Evolutionary conservation across 75 land plant species (phyloP).

Genomic region (Selaginella tamariscina): DNA sequence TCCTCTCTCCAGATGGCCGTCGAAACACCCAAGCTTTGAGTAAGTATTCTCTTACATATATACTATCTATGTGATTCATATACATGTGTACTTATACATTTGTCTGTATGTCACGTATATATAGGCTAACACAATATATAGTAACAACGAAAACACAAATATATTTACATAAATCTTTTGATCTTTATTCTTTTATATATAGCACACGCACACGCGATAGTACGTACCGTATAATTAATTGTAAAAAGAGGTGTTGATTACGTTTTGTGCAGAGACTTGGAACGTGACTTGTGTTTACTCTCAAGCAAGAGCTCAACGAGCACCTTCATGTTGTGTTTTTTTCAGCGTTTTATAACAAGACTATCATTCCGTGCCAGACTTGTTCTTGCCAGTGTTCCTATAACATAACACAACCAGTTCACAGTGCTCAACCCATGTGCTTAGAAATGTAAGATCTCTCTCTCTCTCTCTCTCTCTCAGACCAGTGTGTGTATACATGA

Average conservation of each 20-base stretch:
- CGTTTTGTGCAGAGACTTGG: slow-evolving; percentile 4
- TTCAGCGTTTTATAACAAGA: slow-evolving; percentile 8
- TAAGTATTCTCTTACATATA: no score
- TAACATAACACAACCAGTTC: background rate
- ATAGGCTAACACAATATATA: no score
- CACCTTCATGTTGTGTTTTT: slow-evolving; percentile 8
- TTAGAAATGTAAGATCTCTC: background rate
- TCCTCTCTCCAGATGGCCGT: background rate
- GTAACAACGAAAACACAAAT: no score
- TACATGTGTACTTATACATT: no score
- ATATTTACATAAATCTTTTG: no score
- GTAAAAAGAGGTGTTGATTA: background rate
- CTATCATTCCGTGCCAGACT: slow-evolving; percentile 9
- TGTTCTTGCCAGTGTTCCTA: slow-evolving; percentile 5
- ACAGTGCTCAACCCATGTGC: slow-evolving; percentile 8
- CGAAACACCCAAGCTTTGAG: slow-evolving; percentile 2
- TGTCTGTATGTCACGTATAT: no score
- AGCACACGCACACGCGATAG: no score
- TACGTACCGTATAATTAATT: no score
- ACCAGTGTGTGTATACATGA: no score
- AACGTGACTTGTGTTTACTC: background rate
- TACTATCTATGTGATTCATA: no score
- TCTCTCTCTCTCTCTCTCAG: no score
- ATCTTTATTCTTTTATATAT: no score
- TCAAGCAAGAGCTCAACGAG: background rate